Conservation (phyloP, 164 flowering plant species). For the Houttuynia cordata region DNA sequence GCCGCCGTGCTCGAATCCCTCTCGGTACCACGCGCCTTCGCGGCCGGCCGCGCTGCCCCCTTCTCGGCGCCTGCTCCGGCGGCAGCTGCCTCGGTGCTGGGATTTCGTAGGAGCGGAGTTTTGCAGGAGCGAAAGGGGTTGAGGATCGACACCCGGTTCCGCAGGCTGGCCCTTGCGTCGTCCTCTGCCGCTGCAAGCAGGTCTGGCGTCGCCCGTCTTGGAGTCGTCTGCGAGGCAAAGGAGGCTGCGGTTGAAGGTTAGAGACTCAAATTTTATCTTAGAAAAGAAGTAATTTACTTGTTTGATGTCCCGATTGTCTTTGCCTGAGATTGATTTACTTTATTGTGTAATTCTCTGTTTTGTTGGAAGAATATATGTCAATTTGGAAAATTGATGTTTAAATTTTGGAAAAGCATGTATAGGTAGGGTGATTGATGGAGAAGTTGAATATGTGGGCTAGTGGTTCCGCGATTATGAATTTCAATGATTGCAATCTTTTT, state of each 20-base stretch:
- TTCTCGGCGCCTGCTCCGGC: constrained; percentile 11
- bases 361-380: no score
- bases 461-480: no score
- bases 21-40: constrained; percentile 28
- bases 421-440: no score
- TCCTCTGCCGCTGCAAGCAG: constrained; percentile 1
- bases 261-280: neutral
- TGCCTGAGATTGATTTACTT: no score
- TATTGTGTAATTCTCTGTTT: no score
- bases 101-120: constrained; percentile 8
- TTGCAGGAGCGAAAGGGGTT: constrained; percentile 37
- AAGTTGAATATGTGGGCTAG: no score
- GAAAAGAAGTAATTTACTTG: neutral
- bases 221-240: constrained; percentile 61
- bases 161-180: constrained; percentile 13
- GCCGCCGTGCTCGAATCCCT: constrained; percentile 44
- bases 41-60: neutral
- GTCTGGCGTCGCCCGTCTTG: constrained; percentile 12
- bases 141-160: constrained; percentile 19
- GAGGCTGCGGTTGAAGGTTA: constrained; percentile 55
- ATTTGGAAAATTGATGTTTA: no score
- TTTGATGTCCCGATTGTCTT: no score
- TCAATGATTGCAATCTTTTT: no score
- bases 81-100: constrained; percentile 13
- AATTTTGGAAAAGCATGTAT: no score